These are phyloP conservation scores for Rhytidiadelphus loreus DNA, from an alignment of 225 moss, liverwort and hornwort species.

Conservation along the genomic window DNA sequence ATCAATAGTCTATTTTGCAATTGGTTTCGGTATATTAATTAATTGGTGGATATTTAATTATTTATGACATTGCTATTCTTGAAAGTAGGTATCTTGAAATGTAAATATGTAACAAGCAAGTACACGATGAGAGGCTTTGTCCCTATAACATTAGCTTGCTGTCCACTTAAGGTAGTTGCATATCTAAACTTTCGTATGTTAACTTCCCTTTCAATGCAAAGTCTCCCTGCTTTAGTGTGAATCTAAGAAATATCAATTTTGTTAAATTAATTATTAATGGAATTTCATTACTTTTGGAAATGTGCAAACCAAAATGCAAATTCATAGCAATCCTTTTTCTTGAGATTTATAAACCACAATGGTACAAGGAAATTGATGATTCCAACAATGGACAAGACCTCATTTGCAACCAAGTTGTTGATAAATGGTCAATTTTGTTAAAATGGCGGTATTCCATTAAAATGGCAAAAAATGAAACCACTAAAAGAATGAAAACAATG, in stretches of 20 bases:
- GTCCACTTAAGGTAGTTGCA: rapidly evolving
- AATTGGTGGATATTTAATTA: too few species aligned
- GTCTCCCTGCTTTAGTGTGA: rapidly evolving
- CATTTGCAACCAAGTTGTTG: neutral
- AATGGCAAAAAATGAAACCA: too few species aligned
- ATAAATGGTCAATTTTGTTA: too few species aligned
- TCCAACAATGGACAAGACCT: neutral
- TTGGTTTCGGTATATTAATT: neutral
- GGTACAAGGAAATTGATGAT: neutral
- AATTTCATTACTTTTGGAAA: neutral
- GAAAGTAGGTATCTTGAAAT: neutral
- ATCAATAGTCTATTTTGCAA: too few species aligned
- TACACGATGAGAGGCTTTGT: neutral
- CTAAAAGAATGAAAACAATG: too few species aligned
- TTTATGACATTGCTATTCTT: neutral
- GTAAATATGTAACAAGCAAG: too few species aligned
- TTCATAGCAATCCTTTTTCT: neutral
- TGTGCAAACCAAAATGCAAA: neutral
- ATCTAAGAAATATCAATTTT: too few species aligned
- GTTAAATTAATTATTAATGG: rapidly evolving
- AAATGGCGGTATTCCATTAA: too few species aligned
- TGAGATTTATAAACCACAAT: rapidly evolving
- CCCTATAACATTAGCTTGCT: neutral
- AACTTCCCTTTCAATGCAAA: neutral
- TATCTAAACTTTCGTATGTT: too few species aligned